Conservation (phyloP, 495 filamentous ascomycete species). For the Delitschia confertaspora region DNA sequence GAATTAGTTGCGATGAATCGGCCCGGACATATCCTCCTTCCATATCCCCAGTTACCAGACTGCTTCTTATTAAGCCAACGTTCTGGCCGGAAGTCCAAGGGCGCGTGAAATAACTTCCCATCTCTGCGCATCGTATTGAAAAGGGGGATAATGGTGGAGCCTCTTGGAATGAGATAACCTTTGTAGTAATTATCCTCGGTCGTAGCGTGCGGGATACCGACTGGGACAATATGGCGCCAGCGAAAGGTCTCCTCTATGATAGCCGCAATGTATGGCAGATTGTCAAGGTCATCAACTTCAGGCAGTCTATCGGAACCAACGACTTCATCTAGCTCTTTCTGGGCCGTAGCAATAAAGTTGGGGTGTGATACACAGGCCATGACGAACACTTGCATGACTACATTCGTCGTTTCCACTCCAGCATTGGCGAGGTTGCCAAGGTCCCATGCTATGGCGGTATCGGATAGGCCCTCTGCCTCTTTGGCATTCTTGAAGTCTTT, state of each 20-base stretch:
- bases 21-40: slow-evolving; percentile 9
- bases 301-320: slow-evolving; percentile 5
- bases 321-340: slow-evolving; percentile 6
- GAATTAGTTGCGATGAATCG: slow-evolving; percentile 7
- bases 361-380: slow-evolving; percentile 3
- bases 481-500: slow-evolving; percentile 9
- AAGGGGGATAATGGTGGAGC: neutral
- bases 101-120: neutral
- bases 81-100: slow-evolving; percentile 8
- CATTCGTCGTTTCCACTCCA: slow-evolving; percentile 3
- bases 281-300: slow-evolving; percentile 1
- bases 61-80: slow-evolving; percentile 5
- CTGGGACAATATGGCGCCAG: slow-evolving; percentile 4
- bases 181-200: slow-evolving; percentile 7
- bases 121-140: slow-evolving; percentile 1
- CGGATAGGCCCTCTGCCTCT: slow-evolving; percentile 4
- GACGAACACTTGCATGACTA: neutral
- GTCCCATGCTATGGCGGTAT: slow-evolving; percentile 3
- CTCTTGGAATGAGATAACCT: slow-evolving; percentile 7
- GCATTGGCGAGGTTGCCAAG: slow-evolving; percentile 11
- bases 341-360: slow-evolving; percentile 1
- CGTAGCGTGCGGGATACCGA: slow-evolving; percentile 10
- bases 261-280: slow-evolving; percentile 10
- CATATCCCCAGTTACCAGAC: slow-evolving; percentile 2
- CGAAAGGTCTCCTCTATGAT: slow-evolving; percentile 11